phyloP scores from a whole-genome alignment of 2,329 filamentous ascomycete species.

The Xylariaceae sp. region DNA sequence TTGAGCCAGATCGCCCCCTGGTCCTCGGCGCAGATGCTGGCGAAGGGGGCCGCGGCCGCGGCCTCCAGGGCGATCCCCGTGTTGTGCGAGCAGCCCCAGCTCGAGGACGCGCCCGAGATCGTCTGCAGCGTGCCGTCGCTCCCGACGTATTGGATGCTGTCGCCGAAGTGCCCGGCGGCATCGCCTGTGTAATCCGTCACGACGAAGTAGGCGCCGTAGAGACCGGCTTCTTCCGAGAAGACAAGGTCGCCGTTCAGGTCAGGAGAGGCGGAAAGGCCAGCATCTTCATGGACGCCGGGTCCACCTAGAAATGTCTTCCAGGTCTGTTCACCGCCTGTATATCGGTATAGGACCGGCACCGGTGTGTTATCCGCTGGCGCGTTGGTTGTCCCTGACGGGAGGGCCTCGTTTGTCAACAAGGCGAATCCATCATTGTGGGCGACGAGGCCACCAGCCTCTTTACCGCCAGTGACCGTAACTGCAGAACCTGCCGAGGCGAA shows the following conservation, averaged over 20 bases:
- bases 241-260: constrained; percentile 66
- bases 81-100: constrained; percentile 67
- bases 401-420: constrained; percentile 60
- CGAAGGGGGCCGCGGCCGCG: constrained; percentile 60
- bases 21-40: constrained; percentile 62
- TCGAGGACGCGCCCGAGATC: constrained; percentile 55
- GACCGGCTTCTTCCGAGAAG: constrained; percentile 56
- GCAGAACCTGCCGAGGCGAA: constrained; percentile 56
- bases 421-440: constrained; percentile 66
- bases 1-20: constrained; percentile 68
- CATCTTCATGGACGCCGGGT: constrained; percentile 50
- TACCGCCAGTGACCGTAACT: constrained; percentile 55
- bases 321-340: constrained; percentile 54
- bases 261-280: constrained; percentile 54
- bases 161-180: constrained; percentile 60
- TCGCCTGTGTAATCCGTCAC: constrained; percentile 59
- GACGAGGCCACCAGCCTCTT: constrained; percentile 63
- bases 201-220: constrained; percentile 66
- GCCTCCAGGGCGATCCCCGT: constrained; percentile 66
- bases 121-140: constrained; percentile 54
- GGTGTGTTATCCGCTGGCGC: constrained; percentile 52
- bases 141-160: constrained; percentile 49
- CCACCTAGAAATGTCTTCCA: constrained; percentile 65
- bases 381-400: constrained; percentile 52
- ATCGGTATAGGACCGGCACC: constrained; percentile 62